phyloP scores from a whole-genome alignment of 495 filamentous ascomycete species.

The Parachaetomium inaequale region DNA sequence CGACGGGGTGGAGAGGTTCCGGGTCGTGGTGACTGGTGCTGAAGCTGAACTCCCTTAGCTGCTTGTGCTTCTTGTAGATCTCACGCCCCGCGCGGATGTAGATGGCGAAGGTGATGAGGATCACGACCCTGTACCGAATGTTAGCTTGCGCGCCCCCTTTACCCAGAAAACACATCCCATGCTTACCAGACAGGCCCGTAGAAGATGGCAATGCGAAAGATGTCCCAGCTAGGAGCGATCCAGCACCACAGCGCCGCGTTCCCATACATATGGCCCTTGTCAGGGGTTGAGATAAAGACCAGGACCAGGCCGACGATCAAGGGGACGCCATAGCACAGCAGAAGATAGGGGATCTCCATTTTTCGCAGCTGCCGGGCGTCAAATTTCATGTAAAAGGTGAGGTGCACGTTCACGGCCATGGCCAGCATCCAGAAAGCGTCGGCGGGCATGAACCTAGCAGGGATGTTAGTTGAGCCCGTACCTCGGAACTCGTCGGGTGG shows the following conservation, averaged over 20 bases:
- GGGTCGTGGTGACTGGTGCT: slow-evolving; percentile 17
- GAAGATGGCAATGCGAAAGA: slow-evolving; percentile 70
- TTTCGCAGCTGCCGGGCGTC: slow-evolving; percentile 60
- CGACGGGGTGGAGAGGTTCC: slow-evolving; percentile 12
- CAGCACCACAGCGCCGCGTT: slow-evolving; percentile 85
- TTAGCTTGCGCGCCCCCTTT: neutral
- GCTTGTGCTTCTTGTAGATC: slow-evolving; percentile 58
- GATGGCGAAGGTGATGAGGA: slow-evolving; percentile 65
- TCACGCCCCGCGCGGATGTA: slow-evolving; percentile 69
- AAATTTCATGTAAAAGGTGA: slow-evolving; percentile 79
- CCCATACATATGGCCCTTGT: slow-evolving; percentile 62
- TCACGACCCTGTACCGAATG: slow-evolving; percentile 48
- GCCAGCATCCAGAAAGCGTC: slow-evolving; percentile 77
- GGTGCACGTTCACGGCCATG: slow-evolving; percentile 85
- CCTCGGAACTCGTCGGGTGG: neutral
- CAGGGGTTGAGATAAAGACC: slow-evolving; percentile 54
- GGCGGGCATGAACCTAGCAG: slow-evolving; percentile 67
- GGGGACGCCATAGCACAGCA: slow-evolving; percentile 72
- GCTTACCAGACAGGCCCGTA: slow-evolving; percentile 79
- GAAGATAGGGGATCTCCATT: slow-evolving; percentile 69
- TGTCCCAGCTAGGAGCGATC: slow-evolving; percentile 62
- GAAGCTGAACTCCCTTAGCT: slow-evolving; percentile 46
- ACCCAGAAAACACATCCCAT: neutral
- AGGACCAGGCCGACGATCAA: slow-evolving; percentile 65
- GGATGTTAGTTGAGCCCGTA: neutral